These are phyloP conservation scores for Metschnikowia matae DNA, from an alignment of 805 yeast species.

Conservation along the genomic window DNA sequence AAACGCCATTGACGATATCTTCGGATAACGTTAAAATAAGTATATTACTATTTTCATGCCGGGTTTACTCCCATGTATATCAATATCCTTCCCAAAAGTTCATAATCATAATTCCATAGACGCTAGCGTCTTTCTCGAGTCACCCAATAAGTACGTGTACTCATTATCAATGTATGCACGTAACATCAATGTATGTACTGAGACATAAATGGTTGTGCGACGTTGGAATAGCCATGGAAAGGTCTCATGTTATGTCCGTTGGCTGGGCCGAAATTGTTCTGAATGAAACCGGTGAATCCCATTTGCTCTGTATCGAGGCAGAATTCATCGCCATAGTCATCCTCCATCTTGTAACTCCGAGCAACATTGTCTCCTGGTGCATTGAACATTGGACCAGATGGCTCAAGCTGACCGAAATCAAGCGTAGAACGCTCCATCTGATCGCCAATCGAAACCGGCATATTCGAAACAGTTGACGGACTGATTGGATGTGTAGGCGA, in stretches of 20 bases:
- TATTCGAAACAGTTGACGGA: conserved; percentile 5
- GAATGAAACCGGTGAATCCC: conserved; percentile 12
- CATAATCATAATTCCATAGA: background rate
- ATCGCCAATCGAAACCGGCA: background rate
- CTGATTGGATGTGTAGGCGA: conserved; percentile 16
- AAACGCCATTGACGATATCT: conserved; percentile 70
- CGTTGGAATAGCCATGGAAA: background rate
- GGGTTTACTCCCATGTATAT: conserved; percentile 1
- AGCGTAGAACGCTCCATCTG: background rate
- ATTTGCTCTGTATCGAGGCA: conserved; percentile 43
- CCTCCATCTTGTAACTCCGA: conserved; percentile 7
- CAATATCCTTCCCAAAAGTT: conserved; percentile 3
- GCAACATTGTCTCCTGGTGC: background rate
- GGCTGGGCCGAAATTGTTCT: background rate
- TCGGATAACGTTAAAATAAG: conserved; percentile 40
- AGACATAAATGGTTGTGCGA: conserved; percentile 1
- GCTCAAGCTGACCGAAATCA: background rate
- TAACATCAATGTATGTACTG: conserved; percentile 3
- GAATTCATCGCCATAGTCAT: conserved; percentile 41
- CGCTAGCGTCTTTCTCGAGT: background rate
- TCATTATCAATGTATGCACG: background rate
- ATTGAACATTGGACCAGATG: background rate
- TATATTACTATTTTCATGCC: conserved; percentile 1
- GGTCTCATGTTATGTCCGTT: conserved; percentile 1
- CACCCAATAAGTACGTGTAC: background rate